A percentile compares a stretch with the other conserved stretches of the same genome.
phyloP scores from a whole-genome alignment of 2,329 filamentous ascomycete species.

The Aureobasidium sp. region DNA sequence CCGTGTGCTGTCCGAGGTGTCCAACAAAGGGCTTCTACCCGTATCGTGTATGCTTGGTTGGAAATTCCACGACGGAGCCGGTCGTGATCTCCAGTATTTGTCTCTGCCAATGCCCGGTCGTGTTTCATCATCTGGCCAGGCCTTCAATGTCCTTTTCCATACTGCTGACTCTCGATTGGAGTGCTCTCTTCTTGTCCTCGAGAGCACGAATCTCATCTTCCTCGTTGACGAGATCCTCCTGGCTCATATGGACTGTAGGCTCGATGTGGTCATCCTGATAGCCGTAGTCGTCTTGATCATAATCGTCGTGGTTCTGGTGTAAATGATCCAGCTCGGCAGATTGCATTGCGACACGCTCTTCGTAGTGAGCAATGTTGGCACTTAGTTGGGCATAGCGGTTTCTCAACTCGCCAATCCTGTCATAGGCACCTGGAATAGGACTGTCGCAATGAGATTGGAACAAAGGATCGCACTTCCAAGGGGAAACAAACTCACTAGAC shows the following conservation, averaged over 20 bases:
- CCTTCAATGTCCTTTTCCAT: constrained; percentile 62
- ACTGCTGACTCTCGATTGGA: constrained; percentile 56
- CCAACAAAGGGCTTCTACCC: too few species aligned
- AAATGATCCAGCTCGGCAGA: constrained; percentile 62
- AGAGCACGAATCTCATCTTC: constrained; percentile 59
- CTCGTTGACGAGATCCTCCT: constrained; percentile 59
- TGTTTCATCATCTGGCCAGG: constrained; percentile 43
- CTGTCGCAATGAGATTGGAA: constrained; percentile 25
- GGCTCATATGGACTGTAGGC: constrained; percentile 45
- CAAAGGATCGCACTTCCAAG: neutral
- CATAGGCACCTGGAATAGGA: constrained; percentile 66
- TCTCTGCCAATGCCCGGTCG: neutral
- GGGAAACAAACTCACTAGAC: constrained; percentile 55
- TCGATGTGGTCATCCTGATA: constrained; percentile 47
- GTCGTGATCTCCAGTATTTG: neutral
- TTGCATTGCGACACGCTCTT: constrained; percentile 70
- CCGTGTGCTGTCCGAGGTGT: neutral
- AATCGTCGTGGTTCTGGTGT: constrained; percentile 38
- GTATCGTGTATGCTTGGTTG: neutral
- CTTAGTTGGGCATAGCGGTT: constrained; percentile 61
- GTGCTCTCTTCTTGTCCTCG: constrained; percentile 51
- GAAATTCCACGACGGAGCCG: too few species aligned
- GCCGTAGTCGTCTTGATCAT: constrained; percentile 43
- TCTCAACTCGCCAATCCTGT: constrained; percentile 65
- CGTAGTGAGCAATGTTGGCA: constrained; percentile 70